Evolutionary conservation across 1,139 yeast genomes (phyloP).

Genomic region (Pneumocystis murina): DNA sequence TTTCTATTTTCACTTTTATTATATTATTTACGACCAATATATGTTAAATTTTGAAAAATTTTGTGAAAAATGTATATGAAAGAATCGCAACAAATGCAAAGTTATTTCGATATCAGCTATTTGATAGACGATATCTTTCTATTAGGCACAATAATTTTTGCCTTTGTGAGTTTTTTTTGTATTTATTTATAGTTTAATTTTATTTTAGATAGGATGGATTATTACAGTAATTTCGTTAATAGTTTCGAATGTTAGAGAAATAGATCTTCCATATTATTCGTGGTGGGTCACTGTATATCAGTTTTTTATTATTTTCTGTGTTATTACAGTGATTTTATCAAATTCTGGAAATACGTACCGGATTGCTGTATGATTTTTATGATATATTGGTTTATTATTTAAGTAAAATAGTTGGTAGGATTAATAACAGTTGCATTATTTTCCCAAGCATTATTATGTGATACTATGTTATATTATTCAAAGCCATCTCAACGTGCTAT

Average conservation of each 20-base stretch:
- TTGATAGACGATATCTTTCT: conserved; percentile 30
- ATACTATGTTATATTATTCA: conserved; percentile 6
- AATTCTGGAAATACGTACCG: conserved; percentile 62
- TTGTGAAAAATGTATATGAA: not conserved
- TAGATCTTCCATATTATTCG: conserved; percentile 55
- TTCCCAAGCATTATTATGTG: conserved; percentile 12
- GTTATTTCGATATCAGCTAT: conserved; percentile 7
- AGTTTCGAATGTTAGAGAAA: conserved; percentile 30
- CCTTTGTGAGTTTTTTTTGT: conserved; percentile 9
- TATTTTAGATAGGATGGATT: conserved; percentile 42
- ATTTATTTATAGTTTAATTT: not conserved
- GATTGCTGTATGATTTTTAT: conserved; percentile 32
- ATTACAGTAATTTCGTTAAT: conserved; percentile 78
- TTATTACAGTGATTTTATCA: conserved; percentile 48
- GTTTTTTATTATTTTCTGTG: conserved; percentile 40
- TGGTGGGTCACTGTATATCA: conserved; percentile 96
- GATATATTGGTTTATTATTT: conserved; percentile 9
- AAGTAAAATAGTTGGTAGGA: conserved; percentile 2
- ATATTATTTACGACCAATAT: not conserved
- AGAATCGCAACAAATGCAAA: not conserved
- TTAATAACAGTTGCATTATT: conserved; percentile 9
- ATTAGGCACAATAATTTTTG: conserved; percentile 14
- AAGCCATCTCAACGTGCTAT: not conserved
- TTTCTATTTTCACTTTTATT: not conserved
- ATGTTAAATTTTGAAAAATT: not conserved